Evolutionary conservation across 495 filamentous ascomycete genomes (phyloP).

Genomic region (Poronia punctata): DNA sequence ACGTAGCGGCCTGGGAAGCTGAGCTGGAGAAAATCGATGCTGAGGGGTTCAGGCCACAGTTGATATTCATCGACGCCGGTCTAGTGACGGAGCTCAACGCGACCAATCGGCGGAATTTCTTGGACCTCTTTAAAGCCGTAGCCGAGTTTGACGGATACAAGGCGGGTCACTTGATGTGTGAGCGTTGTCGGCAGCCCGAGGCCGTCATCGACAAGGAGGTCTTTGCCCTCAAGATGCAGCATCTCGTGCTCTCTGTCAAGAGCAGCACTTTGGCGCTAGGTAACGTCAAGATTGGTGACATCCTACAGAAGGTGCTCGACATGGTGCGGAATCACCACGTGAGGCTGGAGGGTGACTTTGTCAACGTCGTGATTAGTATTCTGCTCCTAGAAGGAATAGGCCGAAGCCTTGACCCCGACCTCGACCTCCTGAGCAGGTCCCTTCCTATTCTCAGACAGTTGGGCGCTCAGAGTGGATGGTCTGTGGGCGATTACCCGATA

Average conservation of each 20-base stretch:
- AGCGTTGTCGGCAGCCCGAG: slow-evolving; percentile 84
- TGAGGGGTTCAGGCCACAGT: slow-evolving; percentile 87
- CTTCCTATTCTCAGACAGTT: slow-evolving; percentile 87
- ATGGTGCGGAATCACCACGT: slow-evolving; percentile 97
- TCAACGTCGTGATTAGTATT: slow-evolving; percentile 95
- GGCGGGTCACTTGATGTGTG: slow-evolving; percentile 92
- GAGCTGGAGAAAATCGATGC: slow-evolving; percentile 72
- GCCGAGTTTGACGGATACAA: slow-evolving; percentile 97
- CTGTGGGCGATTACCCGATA: slow-evolving; percentile 79
- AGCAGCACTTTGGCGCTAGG: slow-evolving; percentile 84
- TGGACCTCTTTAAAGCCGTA: slow-evolving; percentile 91
- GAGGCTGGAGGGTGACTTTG: slow-evolving; percentile 92
- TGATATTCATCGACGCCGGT: slow-evolving; percentile 97
- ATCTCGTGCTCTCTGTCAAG: slow-evolving; percentile 85
- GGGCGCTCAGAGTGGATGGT: slow-evolving; percentile 67
- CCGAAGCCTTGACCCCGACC: slow-evolving; percentile 70
- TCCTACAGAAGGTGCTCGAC: slow-evolving; percentile 77
- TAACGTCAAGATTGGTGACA: slow-evolving; percentile 93
- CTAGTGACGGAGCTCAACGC: slow-evolving; percentile 91
- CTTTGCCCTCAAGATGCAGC: slow-evolving; percentile 94
- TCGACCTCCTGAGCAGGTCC: slow-evolving; percentile 82
- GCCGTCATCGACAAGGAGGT: slow-evolving; percentile 81
- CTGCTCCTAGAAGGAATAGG: slow-evolving; percentile 93
- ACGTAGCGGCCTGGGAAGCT: slow-evolving; percentile 55
- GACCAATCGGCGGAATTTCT: slow-evolving; percentile 80